Evolutionary conservation across 768 basidiomycete genomes (phyloP).

Genomic region (Podaxis sp.): DNA sequence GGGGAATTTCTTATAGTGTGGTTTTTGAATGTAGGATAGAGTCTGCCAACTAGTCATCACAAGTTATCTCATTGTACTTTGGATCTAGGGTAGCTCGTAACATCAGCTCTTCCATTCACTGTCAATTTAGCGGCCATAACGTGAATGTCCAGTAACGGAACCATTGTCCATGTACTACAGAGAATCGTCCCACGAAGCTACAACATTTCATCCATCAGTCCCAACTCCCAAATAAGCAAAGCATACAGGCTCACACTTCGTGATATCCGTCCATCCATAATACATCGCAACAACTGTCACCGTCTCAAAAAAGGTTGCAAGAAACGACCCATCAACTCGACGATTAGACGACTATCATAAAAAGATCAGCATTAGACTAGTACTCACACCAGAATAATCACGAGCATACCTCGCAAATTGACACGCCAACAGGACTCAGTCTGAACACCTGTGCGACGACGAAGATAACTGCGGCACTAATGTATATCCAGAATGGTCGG

Average conservation of each 20-base stretch:
- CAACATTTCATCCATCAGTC: conserved; percentile 10
- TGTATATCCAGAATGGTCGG: conserved; percentile 67
- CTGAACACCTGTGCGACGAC: conserved; percentile 69
- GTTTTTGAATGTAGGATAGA: not conserved
- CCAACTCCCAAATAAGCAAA: conserved; percentile 12
- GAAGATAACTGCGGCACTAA: conserved; percentile 60
- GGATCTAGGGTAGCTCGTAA: not conserved
- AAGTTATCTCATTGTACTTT: not conserved
- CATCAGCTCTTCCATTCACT: not conserved
- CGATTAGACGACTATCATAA: conserved; percentile 40
- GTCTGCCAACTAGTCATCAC: not conserved
- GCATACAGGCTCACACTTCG: conserved; percentile 51
- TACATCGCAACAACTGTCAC: conserved; percentile 55
- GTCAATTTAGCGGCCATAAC: not conserved
- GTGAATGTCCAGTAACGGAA: not conserved
- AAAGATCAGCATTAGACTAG: not conserved
- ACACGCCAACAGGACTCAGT: conserved; percentile 58
- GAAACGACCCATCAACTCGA: conserved; percentile 77
- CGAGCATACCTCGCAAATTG: conserved; percentile 51
- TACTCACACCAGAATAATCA: not conserved
- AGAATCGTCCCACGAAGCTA: conserved; percentile 7
- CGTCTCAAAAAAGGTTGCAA: conserved; percentile 74
- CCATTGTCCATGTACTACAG: not conserved
- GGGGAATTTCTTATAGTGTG: too few species aligned
- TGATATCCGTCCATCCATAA: conserved; percentile 72